A percentile compares a stretch with the other conserved stretches of the same genome.
Conservation (phyloP, 495 filamentous ascomycete species). For the Penicillium bialowiezense region DNA sequence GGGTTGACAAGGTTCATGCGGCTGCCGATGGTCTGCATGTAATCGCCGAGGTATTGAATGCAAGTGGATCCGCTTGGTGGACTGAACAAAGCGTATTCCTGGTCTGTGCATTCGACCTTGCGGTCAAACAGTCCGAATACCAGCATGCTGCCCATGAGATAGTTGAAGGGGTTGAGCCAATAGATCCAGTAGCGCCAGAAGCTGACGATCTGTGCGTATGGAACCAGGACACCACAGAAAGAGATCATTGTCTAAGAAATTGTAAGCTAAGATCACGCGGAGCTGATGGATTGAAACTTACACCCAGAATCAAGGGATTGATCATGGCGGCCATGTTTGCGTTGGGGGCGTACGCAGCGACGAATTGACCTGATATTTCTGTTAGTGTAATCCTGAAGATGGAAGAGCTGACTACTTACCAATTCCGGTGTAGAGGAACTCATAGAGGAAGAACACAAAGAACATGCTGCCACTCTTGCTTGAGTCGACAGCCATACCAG, state of each 20-base stretch:
- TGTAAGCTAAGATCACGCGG: neutral
- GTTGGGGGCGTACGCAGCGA: constrained; percentile 55
- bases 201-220: constrained; percentile 44
- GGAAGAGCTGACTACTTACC: constrained; percentile 17
- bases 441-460: constrained; percentile 52
- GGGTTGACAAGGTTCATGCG: constrained; percentile 50
- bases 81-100: constrained; percentile 54
- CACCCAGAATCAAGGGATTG: constrained; percentile 51
- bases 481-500: constrained; percentile 29
- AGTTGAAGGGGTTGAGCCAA: constrained; percentile 65
- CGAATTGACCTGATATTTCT: constrained; percentile 37
- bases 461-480: constrained; percentile 52
- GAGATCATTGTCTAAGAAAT: constrained; percentile 40
- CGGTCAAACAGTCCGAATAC: constrained; percentile 54
- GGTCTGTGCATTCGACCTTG: constrained; percentile 48
- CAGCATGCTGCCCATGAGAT: constrained; percentile 59
- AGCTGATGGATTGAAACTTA: neutral
- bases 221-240: constrained; percentile 47
- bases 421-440: constrained; percentile 54
- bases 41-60: constrained; percentile 51
- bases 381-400: neutral
- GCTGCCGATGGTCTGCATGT: constrained; percentile 44
- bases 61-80: constrained; percentile 51
- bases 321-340: constrained; percentile 53
- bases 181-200: constrained; percentile 76